Base-by-base conservation (phyloP, 176 grass and related monocot species). In the Carex kokanica region DNA sequence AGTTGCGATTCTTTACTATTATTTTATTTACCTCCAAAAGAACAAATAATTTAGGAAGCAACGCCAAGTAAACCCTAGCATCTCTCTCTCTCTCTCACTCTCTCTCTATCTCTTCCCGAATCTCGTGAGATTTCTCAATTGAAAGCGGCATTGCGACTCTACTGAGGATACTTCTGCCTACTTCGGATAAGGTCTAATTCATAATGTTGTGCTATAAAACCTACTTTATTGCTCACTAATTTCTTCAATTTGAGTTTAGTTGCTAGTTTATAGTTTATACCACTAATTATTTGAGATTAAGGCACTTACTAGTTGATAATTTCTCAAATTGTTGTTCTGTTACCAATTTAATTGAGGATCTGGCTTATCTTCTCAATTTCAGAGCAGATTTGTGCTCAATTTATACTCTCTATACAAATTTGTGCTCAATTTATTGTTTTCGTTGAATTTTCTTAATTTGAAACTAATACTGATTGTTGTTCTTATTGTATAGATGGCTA, bases 401-500 rank as follows among this genome's bases (percentile, higher is more conserved):
- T 41, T 8, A 8, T 68, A 41, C 6, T 11, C 38, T 23, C 10
- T 10, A 21, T 72, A 23, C 40, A 17, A 23, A 3, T 49, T 72
- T 47, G 68, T 72, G n/a, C 41, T 24, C 15, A 73, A 13, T 73
- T 49, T 24, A 73, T 43, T 21, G 7, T 72, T 72, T 47, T 72
- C 68, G n/a, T 68, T 40, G 17, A 52, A 24, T 21, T 27, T 27
- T 51, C 21, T 27, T 74, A 21, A 15, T 53, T 15, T 75, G 71
- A 5, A 52, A 52, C 67, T 43, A 41, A n/a, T 45, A 21, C n/a
- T 21, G 17, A 71, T 71, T 71, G 41, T 65, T 74, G 18, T 74
- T 79, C 9, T 79, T 79, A 14, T 59, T 82, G 17, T 64, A 8
- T 40, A 40, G 5, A 99, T 99, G 96, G 92, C 86, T 60, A 71